A percentile compares a stretch with the other conserved stretches of the same genome.
Evolutionary conservation across 306 rosid genomes (phyloP).

Genomic region (Astragalus membranaceus): DNA sequence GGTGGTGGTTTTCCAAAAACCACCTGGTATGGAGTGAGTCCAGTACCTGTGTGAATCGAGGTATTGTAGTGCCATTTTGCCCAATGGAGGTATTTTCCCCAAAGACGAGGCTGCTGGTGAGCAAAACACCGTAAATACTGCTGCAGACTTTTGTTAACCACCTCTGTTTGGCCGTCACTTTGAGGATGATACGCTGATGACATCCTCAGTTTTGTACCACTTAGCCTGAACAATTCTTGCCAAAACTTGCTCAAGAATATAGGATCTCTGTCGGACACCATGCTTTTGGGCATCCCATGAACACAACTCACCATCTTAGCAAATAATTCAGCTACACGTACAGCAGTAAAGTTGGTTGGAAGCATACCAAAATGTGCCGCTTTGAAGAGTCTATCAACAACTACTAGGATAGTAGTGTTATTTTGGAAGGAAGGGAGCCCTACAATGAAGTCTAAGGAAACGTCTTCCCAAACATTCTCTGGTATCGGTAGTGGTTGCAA

Average conservation of each 20-base stretch:
- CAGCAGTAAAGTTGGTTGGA: neutral
- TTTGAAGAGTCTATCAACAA: neutral
- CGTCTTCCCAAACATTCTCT: neutral
- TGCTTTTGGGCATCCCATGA: neutral
- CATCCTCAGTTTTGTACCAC: neutral
- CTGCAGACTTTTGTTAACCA: neutral
- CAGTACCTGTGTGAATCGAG: too few relatives aligned
- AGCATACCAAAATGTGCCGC: neutral
- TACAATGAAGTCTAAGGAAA: neutral
- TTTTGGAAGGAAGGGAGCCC: neutral
- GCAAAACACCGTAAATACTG: neutral
- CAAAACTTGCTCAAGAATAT: neutral
- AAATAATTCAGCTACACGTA: neutral
- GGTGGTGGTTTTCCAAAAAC: too few relatives aligned
- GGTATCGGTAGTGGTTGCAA: neutral
- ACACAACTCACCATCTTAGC: neutral
- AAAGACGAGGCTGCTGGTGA: neutral
- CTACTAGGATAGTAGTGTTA: neutral
- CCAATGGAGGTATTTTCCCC: too few relatives aligned
- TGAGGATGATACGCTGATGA: neutral
- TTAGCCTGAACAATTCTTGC: neutral
- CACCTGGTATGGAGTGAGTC: too few relatives aligned
- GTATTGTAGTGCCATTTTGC: too few relatives aligned
- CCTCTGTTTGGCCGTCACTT: neutral
- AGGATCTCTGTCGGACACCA: neutral